Conservation (phyloP, 495 filamentous ascomycete species). For the Sphaerosporella brunnea region DNA sequence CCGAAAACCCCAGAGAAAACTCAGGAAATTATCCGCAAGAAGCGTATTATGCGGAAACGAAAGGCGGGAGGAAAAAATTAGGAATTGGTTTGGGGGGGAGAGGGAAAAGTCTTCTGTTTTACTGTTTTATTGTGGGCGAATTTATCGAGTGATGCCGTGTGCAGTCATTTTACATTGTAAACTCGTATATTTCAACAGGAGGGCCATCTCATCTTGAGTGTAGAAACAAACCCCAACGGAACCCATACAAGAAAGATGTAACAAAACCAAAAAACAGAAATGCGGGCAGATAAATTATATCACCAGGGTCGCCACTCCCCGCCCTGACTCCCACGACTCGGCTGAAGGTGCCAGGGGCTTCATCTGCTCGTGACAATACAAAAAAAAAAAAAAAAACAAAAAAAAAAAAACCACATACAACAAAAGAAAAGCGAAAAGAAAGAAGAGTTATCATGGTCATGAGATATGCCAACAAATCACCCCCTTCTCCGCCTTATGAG, state of each 20-base stretch:
- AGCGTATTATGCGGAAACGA: background rate
- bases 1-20: background rate
- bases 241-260: background rate
- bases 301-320: no score
- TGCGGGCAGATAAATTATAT: background rate
- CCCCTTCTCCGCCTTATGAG: background rate
- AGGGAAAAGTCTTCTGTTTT: background rate
- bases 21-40: background rate
- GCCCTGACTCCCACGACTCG: no score
- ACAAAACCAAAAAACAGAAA: background rate
- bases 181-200: background rate
- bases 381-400: no score
- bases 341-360: no score
- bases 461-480: background rate
- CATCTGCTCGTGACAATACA: no score
- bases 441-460: no score
- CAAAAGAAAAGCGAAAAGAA: no score
- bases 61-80: background rate
- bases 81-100: background rate
- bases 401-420: no score
- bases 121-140: background rate
- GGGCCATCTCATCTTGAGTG: no score
- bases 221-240: background rate
- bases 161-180: background rate
- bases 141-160: background rate